phyloP scores from a whole-genome alignment of 371 early-diverging fungal species.

The Catenaria anguillulae region DNA sequence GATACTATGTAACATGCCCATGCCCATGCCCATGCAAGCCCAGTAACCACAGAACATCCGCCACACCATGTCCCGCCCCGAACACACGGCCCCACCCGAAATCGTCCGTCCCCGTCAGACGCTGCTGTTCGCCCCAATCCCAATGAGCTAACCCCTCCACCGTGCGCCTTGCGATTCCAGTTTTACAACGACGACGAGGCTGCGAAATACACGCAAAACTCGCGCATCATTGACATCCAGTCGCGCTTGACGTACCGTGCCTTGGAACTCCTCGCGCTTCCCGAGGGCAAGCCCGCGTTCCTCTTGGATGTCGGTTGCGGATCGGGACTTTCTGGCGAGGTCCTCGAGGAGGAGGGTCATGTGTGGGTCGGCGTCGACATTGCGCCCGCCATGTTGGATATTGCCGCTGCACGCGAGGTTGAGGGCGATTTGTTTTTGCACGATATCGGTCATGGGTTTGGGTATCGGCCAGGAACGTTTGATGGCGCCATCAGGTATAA shows the following conservation, averaged over 20 bases:
- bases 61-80: conserved; percentile 76
- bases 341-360: conserved; percentile 84
- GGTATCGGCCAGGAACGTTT: conserved; percentile 91
- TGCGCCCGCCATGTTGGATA: conserved; percentile 80
- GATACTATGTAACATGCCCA: too few species aligned
- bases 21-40: too few species aligned
- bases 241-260: conserved; percentile 85
- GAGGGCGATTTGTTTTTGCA: conserved; percentile 84
- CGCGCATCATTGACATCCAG: conserved; percentile 83
- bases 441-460: conserved; percentile 93
- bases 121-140: not conserved
- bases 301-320: conserved; percentile 98
- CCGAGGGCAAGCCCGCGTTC: conserved; percentile 51
- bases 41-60: too few species aligned
- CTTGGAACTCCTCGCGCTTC: conserved; percentile 73
- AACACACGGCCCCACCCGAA: conserved; percentile 92
- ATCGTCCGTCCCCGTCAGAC: conserved; percentile 42
- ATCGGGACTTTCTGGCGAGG: conserved; percentile 88
- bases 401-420: conserved; percentile 63
- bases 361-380: conserved; percentile 97
- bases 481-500: conserved; percentile 96
- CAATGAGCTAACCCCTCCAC: not conserved
- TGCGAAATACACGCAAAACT: conserved; percentile 78
- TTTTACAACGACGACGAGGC: conserved; percentile 84
- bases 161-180: conserved; percentile 13